phyloP scores from a whole-genome alignment of 2,329 filamentous ascomycete species.

The Diaporthe helianthi region DNA sequence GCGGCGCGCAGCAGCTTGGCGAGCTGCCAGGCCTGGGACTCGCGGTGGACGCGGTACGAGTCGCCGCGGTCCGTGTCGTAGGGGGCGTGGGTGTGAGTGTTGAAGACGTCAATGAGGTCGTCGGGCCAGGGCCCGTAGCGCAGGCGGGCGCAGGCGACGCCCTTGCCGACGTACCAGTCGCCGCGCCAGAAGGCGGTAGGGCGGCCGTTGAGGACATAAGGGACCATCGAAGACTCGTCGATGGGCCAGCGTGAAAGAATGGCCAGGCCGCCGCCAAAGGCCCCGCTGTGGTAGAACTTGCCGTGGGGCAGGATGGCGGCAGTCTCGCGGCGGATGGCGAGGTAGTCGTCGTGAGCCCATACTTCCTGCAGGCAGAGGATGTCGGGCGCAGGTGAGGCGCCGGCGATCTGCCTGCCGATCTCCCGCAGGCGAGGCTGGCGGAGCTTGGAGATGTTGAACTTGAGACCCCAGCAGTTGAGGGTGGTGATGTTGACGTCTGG shows the following conservation, averaged over 20 bases:
- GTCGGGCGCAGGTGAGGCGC: slow-evolving; percentile 71
- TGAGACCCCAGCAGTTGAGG: slow-evolving; percentile 97
- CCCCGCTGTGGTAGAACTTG: slow-evolving; percentile 91
- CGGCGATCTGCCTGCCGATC: slow-evolving; percentile 82
- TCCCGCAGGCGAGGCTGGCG: slow-evolving; percentile 80
- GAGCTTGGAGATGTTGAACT: slow-evolving; percentile 76
- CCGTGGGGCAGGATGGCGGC: slow-evolving; percentile 80
- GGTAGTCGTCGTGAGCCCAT: slow-evolving; percentile 87
- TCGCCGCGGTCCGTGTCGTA: slow-evolving; percentile 79
- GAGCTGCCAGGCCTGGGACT: slow-evolving; percentile 94
- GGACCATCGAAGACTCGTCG: slow-evolving; percentile 83
- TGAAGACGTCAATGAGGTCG: slow-evolving; percentile 87
- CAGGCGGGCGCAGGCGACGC: slow-evolving; percentile 83
- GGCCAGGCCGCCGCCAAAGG: slow-evolving; percentile 87
- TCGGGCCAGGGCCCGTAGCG: slow-evolving; percentile 67
- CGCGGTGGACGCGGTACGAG: slow-evolving; percentile 88
- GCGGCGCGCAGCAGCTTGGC: slow-evolving; percentile 87
- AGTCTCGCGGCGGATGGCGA: slow-evolving; percentile 75
- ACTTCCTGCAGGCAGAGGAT: slow-evolving; percentile 96
- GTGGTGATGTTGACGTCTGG: slow-evolving; percentile 79
- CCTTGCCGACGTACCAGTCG: slow-evolving; percentile 97
- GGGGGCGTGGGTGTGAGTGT: slow-evolving; percentile 88
- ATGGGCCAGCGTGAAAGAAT: slow-evolving; percentile 94
- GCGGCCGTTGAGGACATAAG: slow-evolving; percentile 89
- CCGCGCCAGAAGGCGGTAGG: slow-evolving; percentile 94